Conservation (phyloP, 1,139 yeast species). For the Candida sp. region DNA sequence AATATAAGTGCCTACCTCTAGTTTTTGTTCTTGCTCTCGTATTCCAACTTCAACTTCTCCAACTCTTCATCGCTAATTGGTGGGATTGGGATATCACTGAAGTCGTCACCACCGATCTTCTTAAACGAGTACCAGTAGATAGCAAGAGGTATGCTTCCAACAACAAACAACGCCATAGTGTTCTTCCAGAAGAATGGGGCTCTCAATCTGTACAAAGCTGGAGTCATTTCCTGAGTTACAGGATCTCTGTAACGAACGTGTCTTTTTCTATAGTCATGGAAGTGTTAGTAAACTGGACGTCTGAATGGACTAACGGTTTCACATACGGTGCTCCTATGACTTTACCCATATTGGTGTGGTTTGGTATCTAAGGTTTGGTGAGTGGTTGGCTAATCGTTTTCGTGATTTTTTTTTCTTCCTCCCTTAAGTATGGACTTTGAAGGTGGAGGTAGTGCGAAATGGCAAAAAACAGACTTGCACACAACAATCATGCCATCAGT, state of each 20-base stretch:
- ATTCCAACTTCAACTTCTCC: slow-evolving; percentile 70
- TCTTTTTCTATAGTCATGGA: slow-evolving; percentile 23
- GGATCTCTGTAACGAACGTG: slow-evolving; percentile 67
- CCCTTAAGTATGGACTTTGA: neutral
- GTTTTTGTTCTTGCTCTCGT: slow-evolving; percentile 40
- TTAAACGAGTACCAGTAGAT: slow-evolving; percentile 78
- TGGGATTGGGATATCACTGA: slow-evolving; percentile 91
- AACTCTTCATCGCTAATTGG: slow-evolving; percentile 85
- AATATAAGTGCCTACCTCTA: neutral
- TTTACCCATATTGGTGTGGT: slow-evolving; percentile 12
- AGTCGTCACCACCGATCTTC: slow-evolving; percentile 80
- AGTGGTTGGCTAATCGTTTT: neutral
- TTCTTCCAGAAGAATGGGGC: slow-evolving; percentile 84
- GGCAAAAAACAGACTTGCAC: no score
- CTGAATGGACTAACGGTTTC: neutral
- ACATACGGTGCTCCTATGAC: slow-evolving; percentile 19
- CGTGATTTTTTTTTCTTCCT: neutral
- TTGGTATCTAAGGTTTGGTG: neutral
- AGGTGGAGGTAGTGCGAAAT: no score
- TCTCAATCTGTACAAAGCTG: slow-evolving; percentile 91
- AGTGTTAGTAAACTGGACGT: slow-evolving; percentile 15
- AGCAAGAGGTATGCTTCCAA: slow-evolving; percentile 67
- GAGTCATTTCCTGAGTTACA: slow-evolving; percentile 86
- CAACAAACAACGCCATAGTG: slow-evolving; percentile 59
- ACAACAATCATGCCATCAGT: no score